Conservation (phyloP, 768 basidiomycete species). For the Collybiopsis luxurians region DNA sequence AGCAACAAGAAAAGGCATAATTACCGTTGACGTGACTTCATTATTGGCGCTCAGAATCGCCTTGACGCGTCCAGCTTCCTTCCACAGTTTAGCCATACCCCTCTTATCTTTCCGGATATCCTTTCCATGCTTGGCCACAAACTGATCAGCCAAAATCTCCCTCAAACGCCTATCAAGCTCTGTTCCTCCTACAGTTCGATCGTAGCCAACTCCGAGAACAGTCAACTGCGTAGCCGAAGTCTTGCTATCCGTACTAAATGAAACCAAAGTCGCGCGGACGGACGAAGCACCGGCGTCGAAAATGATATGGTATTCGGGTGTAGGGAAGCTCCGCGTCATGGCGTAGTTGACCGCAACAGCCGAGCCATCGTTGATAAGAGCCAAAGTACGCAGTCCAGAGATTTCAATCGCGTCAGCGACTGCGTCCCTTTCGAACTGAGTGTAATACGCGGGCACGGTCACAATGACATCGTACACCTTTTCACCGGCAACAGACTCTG, state of each 20-base stretch:
- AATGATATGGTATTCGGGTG: constrained; percentile 82
- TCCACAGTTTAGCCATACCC: constrained; percentile 92
- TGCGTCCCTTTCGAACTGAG: constrained; percentile 88
- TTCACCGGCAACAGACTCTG: constrained; percentile 73
- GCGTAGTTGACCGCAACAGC: constrained; percentile 98
- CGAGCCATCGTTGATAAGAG: constrained; percentile 89
- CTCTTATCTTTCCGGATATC: constrained; percentile 72
- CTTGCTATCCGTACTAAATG: constrained; percentile 55
- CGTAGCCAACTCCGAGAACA: constrained; percentile 80
- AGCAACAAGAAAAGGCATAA: constrained; percentile 20
- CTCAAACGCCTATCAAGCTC: constrained; percentile 82
- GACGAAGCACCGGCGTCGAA: constrained; percentile 92
- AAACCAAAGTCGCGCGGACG: constrained; percentile 73
- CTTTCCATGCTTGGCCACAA: constrained; percentile 67
- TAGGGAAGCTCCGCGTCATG: constrained; percentile 87
- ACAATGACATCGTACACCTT: constrained; percentile 81
- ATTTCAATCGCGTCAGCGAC: constrained; percentile 91
- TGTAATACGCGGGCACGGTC: constrained; percentile 88
- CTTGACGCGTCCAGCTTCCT: constrained; percentile 91
- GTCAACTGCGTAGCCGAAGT: constrained; percentile 65
- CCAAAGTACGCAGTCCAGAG: constrained; percentile 78
- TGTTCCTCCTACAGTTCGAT: constrained; percentile 74
- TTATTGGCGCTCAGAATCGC: constrained; percentile 89
- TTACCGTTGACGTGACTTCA: constrained; percentile 71
- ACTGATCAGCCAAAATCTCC: constrained; percentile 73